phyloP scores from a whole-genome alignment of 2,329 filamentous ascomycete species.

The Pseudophaeomoniella oleicola region DNA sequence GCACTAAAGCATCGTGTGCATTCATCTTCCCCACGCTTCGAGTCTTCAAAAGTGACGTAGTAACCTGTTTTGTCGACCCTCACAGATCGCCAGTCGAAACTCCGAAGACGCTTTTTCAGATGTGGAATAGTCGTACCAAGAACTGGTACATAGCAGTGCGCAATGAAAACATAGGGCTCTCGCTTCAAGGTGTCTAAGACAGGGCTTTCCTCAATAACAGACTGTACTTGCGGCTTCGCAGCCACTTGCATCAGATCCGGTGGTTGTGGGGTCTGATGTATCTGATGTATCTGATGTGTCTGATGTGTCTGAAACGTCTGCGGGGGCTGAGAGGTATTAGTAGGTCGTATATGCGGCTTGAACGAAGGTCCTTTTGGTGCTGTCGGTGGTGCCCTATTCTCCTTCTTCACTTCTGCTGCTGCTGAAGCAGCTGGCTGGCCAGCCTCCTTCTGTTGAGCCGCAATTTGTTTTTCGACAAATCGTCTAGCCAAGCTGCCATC shows the following conservation, averaged over 20 bases:
- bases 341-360: constrained; percentile 24
- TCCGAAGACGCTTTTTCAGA: constrained; percentile 76
- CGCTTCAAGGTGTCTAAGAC: constrained; percentile 57
- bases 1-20: constrained; percentile 65
- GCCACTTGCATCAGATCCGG: constrained; percentile 3
- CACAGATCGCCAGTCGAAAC: constrained; percentile 67
- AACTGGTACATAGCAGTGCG: constrained; percentile 75
- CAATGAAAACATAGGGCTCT: constrained; percentile 81
- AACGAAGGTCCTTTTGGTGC: constrained; percentile 75
- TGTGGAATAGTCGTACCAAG: constrained; percentile 75
- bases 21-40: constrained; percentile 60
- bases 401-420: constrained; percentile 25
- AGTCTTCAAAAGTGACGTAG: constrained; percentile 80
- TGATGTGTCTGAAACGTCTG: constrained; percentile 17
- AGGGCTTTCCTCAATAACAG: constrained; percentile 49
- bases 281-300: no score
- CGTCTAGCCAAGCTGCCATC: constrained; percentile 71
- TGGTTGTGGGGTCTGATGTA: constrained; percentile 7
- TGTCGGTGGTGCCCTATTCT: constrained; percentile 58
- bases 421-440: constrained; percentile 20
- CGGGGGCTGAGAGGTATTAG: constrained; percentile 24
- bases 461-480: constrained; percentile 61
- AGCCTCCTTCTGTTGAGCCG: constrained; percentile 45
- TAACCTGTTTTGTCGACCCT: constrained; percentile 76
- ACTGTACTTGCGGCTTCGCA: constrained; percentile 32